phyloP scores from a whole-genome alignment of 108 stramenopile species.

The Discostella pseudostelligera region DNA sequence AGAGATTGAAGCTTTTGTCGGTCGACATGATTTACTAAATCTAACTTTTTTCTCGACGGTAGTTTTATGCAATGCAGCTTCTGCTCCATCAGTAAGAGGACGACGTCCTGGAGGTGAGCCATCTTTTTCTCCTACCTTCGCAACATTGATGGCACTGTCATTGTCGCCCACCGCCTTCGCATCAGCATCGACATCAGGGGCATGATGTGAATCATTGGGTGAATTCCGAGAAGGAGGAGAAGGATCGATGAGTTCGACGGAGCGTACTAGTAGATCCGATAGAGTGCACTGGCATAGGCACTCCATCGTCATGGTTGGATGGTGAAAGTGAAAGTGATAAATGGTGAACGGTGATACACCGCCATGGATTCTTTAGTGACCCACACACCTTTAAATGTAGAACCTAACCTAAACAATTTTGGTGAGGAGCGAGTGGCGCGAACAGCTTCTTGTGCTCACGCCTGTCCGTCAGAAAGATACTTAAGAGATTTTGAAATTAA shows the following conservation, averaged over 20 bases:
- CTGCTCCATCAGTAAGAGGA: too few relatives aligned
- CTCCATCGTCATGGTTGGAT: not conserved
- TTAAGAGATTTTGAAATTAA: too few relatives aligned
- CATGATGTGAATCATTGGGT: not conserved
- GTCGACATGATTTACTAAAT: constrained; percentile 13
- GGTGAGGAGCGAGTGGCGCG: too few relatives aligned
- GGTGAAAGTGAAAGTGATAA: not conserved
- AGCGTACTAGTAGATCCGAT: constrained; percentile 13
- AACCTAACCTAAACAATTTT: too few relatives aligned
- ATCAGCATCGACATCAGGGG: not conserved
- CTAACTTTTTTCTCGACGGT: constrained; percentile 19
- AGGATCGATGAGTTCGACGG: constrained; percentile 36
- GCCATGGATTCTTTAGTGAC: too few relatives aligned
- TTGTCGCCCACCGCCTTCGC: not conserved
- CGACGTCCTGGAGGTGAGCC: not conserved
- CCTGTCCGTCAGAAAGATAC: too few relatives aligned
- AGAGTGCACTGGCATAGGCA: constrained; percentile 21
- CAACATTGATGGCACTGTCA: not conserved
- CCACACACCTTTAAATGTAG: too few relatives aligned
- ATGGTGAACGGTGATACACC: too few relatives aligned
- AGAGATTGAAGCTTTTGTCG: constrained; percentile 14
- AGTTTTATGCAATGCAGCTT: too few relatives aligned
- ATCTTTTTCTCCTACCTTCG: too few relatives aligned
- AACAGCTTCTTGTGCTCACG: too few relatives aligned
- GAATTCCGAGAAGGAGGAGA: constrained; percentile 16